Conservation (phyloP, 148 eudicot species). For the Vaccinium macrocarpon region DNA sequence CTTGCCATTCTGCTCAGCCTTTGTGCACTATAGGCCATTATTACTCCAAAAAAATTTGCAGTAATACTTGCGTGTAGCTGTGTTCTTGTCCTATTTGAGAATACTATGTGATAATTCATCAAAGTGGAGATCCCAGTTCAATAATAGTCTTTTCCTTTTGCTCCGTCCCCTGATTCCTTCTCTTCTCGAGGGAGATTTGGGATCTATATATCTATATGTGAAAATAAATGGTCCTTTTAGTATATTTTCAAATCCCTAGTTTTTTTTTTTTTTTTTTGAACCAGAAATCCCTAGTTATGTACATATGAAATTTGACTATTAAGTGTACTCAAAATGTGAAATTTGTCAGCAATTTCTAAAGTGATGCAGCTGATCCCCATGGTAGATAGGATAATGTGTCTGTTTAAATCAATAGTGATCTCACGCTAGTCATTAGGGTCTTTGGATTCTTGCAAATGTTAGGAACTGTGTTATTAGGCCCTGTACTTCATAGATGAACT, state of each 20-base stretch:
- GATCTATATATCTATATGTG: not conserved
- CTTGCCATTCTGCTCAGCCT: not conserved
- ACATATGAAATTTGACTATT: not conserved
- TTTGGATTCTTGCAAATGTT: not conserved
- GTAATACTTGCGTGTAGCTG: not conserved
- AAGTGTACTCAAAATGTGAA: slow-evolving; percentile 4
- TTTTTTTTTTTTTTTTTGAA: too few species aligned
- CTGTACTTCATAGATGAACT: not conserved
- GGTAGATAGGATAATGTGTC: not conserved
- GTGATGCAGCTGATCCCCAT: not conserved
- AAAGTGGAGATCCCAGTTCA: slow-evolving; percentile 3
- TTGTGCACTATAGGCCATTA: not conserved
- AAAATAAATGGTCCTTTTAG: not conserved
- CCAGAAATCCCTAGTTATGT: not conserved
- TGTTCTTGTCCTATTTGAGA: not conserved
- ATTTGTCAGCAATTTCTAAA: not conserved
- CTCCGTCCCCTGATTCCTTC: not conserved
- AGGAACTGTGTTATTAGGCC: not conserved
- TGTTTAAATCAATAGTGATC: too few species aligned
- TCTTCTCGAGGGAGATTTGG: not conserved
- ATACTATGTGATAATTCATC: not conserved
- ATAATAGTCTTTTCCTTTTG: not conserved
- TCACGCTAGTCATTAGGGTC: not conserved
- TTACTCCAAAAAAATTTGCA: not conserved
- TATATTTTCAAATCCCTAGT: not conserved